Conservation (phyloP, 805 yeast species). For the Wickerhamiella azyma region DNA sequence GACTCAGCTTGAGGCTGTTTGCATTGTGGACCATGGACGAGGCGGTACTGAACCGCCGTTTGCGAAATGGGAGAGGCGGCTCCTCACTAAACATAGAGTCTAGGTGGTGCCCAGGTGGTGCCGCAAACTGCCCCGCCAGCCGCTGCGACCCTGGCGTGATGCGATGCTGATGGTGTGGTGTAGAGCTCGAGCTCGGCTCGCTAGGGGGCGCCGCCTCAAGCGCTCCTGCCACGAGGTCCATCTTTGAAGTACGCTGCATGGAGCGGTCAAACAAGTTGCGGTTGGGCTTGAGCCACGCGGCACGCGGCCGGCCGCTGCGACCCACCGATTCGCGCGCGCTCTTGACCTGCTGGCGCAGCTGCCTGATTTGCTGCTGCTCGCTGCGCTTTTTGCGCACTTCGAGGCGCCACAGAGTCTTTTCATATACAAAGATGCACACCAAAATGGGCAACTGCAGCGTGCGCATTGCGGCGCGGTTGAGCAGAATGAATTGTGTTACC, state of each 20-base stretch:
- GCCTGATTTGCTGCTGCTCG: constrained; percentile 13
- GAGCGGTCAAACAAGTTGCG: constrained; percentile 2
- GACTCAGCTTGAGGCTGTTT: constrained; percentile 5
- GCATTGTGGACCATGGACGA: constrained; percentile 3
- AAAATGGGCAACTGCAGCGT: constrained; percentile 28
- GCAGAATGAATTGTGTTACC: constrained; percentile 21
- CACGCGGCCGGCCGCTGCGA: background rate
- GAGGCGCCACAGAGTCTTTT: constrained; percentile 15
- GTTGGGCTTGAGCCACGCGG: background rate
- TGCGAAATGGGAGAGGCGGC: background rate
- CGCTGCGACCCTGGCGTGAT: background rate
- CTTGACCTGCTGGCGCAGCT: constrained; percentile 14
- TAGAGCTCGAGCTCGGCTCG: constrained; percentile 1
- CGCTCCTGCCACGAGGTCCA: constrained; percentile 10
- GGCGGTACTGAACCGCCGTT: constrained; percentile 2
- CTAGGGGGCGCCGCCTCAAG: background rate
- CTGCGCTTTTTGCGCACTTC: constrained; percentile 12
- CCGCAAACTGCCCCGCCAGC: background rate
- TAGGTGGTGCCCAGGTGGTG: background rate
- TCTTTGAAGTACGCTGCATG: constrained; percentile 9
- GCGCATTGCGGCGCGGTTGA: constrained; percentile 26
- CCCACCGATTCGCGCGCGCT: constrained; percentile 4
- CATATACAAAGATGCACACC: constrained; percentile 25
- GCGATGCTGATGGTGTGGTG: no score
- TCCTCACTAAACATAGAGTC: background rate